These are phyloP conservation scores for Citrus unshiu DNA, from an alignment of 345 rosid genomes.

Conservation along the genomic window DNA sequence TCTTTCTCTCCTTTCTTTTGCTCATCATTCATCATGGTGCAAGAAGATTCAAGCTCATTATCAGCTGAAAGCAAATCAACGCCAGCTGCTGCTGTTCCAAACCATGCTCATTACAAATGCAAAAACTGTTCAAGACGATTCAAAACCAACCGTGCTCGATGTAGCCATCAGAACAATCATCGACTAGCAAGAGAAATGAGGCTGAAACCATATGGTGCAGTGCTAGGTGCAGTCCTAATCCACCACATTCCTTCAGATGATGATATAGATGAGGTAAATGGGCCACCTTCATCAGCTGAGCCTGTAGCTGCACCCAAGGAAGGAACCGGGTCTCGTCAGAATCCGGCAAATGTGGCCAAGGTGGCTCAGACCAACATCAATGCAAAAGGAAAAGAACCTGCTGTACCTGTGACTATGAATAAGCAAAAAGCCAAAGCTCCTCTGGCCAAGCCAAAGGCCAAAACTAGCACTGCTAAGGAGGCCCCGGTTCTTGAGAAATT, in stretches of 20 bases:
- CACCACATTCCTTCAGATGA: conserved; percentile 7
- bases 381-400: neutral
- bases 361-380: neutral
- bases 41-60: neutral
- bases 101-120: neutral
- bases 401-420: neutral
- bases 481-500: neutral
- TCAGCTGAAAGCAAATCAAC: neutral
- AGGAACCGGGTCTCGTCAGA: neutral
- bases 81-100: neutral
- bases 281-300: neutral
- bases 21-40: neutral
- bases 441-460: neutral
- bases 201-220: neutral
- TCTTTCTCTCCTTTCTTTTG: neutral
- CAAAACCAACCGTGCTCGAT: conserved; percentile 9
- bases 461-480: neutral
- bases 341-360: neutral
- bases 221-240: neutral
- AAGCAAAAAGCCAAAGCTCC: neutral
- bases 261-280: neutral
- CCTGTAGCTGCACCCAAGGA: neutral
- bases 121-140: conserved; percentile 5
- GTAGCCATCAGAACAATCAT: conserved; percentile 9
- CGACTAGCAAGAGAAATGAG: neutral